Conservation (phyloP, 179 eudicot species). For the Patellifolia procumbens region DNA sequence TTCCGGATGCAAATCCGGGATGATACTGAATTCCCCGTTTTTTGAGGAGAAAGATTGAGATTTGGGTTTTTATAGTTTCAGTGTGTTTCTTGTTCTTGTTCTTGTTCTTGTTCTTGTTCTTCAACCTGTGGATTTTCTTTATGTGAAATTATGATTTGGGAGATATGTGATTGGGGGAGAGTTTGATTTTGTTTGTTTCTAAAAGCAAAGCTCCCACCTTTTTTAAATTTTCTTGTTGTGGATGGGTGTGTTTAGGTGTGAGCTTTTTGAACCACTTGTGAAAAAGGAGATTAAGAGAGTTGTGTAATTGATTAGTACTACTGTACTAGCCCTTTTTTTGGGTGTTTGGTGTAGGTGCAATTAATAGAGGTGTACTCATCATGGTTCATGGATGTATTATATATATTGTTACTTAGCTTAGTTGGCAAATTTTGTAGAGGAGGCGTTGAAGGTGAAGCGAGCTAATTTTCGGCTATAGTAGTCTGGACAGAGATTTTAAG, state of each 20-base stretch:
- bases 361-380: no score
- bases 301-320: background rate
- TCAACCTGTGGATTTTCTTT: no score
- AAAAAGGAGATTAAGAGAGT: background rate
- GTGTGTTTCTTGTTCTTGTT: background rate
- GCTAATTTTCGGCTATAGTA: no score
- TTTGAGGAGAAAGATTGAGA: background rate
- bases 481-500: no score
- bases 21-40: slow-evolving; percentile 37
- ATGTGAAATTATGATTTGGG: background rate
- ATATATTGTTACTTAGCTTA: no score
- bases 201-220: no score
- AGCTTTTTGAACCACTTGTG: background rate
- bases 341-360: no score
- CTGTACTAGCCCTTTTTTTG: no score
- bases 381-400: no score
- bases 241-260: background rate
- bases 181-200: background rate
- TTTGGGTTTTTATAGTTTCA: background rate
- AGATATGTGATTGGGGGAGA: background rate
- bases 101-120: no score
- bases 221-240: background rate
- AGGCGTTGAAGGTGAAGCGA: no score
- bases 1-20: slow-evolving; percentile 41
- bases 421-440: no score